A percentile compares a stretch with the other conserved stretches of the same genome.
phyloP scores from a whole-genome alignment of 352 stramenopile genomes.

The Phytopythium boreale region DNA sequence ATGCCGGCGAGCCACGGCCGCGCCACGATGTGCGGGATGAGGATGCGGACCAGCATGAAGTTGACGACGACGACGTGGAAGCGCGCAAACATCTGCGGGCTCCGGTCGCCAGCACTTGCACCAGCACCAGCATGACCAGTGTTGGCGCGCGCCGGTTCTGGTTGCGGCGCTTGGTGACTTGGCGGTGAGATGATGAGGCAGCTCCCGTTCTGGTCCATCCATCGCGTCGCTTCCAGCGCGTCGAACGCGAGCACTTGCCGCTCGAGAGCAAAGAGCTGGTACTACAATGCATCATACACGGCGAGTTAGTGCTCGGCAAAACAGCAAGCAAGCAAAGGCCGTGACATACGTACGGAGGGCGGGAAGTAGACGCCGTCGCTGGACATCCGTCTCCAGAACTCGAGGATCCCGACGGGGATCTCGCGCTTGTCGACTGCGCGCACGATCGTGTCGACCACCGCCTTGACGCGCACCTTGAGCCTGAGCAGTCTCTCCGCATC shows the following conservation, averaged over 20 bases:
- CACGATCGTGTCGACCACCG: conserved; percentile 41
- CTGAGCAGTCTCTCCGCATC: conserved; percentile 35
- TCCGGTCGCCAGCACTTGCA: background rate
- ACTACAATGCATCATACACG: conserved; percentile 22
- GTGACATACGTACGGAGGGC: conserved; percentile 27
- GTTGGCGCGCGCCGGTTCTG: background rate
- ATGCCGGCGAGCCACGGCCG: conserved; percentile 47
- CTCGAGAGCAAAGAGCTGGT: conserved; percentile 53
- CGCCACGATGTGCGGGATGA: conserved; percentile 59
- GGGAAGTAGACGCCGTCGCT: conserved; percentile 67
- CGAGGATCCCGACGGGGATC: conserved; percentile 48
- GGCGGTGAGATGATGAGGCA: background rate
- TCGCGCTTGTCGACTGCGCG: conserved; percentile 49
- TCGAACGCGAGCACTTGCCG: conserved; percentile 47
- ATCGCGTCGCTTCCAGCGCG: conserved; percentile 40
- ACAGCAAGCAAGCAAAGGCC: background rate
- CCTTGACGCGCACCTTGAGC: conserved; percentile 59
- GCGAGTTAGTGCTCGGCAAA: conserved; percentile 5
- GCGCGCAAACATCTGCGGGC: conserved; percentile 14
- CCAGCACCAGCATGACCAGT: background rate
- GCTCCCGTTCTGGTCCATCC: conserved; percentile 25
- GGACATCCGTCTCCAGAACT: conserved; percentile 55
- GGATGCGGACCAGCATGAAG: conserved; percentile 55
- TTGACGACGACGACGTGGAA: conserved; percentile 62
- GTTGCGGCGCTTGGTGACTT: background rate